These are phyloP conservation scores for Cytospora paraplurivora DNA, from an alignment of 2,329 filamentous ascomycete genomes.

Conservation along the genomic window DNA sequence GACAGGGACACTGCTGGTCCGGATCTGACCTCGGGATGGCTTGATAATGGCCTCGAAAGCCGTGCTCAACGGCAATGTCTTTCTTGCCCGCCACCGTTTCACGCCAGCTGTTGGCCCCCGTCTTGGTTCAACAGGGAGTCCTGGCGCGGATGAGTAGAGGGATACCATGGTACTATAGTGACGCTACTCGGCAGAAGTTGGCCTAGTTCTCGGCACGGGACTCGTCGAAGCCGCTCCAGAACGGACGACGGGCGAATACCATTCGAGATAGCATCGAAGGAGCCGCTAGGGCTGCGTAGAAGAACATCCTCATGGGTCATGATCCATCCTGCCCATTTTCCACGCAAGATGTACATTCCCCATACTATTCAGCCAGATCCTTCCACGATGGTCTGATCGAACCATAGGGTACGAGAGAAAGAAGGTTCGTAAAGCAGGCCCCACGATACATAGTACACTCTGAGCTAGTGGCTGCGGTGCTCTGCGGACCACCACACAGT, in stretches of 20 bases:
- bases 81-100: conserved; percentile 17
- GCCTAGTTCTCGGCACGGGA: not conserved
- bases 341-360: not conserved
- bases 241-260: not conserved
- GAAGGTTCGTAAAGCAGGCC: conserved; percentile 12
- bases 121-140: not conserved
- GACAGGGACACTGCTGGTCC: conserved; percentile 15
- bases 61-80: conserved; percentile 15
- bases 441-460: conserved; percentile 2
- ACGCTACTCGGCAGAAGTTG: not conserved
- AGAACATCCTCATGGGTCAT: conserved; percentile 5
- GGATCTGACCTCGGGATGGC: conserved; percentile 15
- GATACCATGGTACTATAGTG: conserved; percentile 1
- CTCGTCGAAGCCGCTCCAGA: not conserved
- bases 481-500: not conserved
- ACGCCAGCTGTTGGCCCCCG: conserved; percentile 8
- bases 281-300: conserved; percentile 7
- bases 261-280: not conserved
- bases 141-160: conserved; percentile 14
- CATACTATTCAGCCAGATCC: not conserved
- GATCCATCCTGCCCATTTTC: conserved; percentile 12
- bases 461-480: conserved; percentile 6
- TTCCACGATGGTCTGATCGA: conserved; percentile 10
- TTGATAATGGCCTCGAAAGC: conserved; percentile 16
- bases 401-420: not conserved